Evolutionary conservation across 345 rosid genomes (phyloP), one percentile per base, ranked within the genome.

Genomic region (Syzygium jambos): DNA sequence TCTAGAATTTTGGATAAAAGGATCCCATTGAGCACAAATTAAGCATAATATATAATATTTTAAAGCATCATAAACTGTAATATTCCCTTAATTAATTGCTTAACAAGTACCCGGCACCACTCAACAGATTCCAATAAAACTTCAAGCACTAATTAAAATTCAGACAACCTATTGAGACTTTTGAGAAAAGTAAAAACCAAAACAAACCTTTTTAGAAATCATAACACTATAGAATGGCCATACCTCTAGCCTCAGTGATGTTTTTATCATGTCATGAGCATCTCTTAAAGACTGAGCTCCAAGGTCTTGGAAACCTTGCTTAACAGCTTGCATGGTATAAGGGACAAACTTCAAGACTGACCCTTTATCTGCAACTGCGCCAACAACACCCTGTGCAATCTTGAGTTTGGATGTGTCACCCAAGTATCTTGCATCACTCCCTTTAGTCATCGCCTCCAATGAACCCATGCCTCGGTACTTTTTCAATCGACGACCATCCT

Each of bases 351-450:
- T 94, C 90, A 96, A 92, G 17, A 96, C 95, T 5, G 99, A 96
- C 34, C 98, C 99, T 91, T 95, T 96, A 92, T 98, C 99, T n/a
- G 95, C 94, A 84, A 96, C 98, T 46, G 99, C 95, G 89, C 99
- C 99, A 51, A 98, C 99, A 68, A 98, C 99, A 73, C 99, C 99
- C 92, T 96, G 99, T n/a, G 99, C 99, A 90, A 98, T 95, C 95
- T 98, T 98, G 61, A 98, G 92, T 89, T 94, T 98, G 0, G 96
- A 89, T 25, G 89, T 92, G 89, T 98, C 99, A n/a, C 99, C 99
- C 59, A 98, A 91, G 90, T 98, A 98, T 91, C 99, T 94, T 84
- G 93, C 94, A 89, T 98, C 99, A 87, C 99, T 98, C 54, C 99
- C 99, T 90, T 96, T 95, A 53, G 95, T 93, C 99, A 98, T 98